These are phyloP conservation scores for Pisolithus albus DNA, from an alignment of 768 basidiomycete genomes.

Conservation along the genomic window DNA sequence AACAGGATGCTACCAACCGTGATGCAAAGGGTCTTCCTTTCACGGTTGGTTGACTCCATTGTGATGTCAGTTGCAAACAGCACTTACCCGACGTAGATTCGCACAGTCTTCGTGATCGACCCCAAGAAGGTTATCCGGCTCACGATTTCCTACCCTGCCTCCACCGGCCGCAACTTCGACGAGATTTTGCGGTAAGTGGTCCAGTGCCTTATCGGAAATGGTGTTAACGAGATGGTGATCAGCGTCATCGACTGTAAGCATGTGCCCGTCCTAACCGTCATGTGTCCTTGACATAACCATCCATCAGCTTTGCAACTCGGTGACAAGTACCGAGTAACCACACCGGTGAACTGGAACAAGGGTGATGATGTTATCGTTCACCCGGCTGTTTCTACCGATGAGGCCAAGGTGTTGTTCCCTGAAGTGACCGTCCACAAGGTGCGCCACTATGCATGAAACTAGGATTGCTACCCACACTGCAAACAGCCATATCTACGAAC, in stretches of 20 bases:
- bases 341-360: constrained; percentile 92
- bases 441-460: constrained; percentile 7
- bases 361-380: constrained; percentile 94
- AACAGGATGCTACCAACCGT: constrained; percentile 87
- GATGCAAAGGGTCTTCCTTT: constrained; percentile 87
- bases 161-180: constrained; percentile 90
- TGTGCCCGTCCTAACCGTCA: constrained; percentile 27
- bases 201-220: neutral
- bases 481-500: constrained; percentile 83
- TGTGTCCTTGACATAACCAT: constrained; percentile 5
- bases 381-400: constrained; percentile 73
- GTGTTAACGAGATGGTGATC: constrained; percentile 6
- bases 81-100: constrained; percentile 46
- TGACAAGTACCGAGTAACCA: constrained; percentile 77
- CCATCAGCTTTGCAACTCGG: constrained; percentile 75
- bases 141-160: constrained; percentile 87
- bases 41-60: constrained; percentile 45
- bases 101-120: constrained; percentile 96
- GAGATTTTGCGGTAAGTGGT: constrained; percentile 51
- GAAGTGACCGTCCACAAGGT: constrained; percentile 76
- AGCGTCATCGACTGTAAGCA: constrained; percentile 70
- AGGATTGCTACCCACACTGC: neutral
- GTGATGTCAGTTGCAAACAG: neutral
- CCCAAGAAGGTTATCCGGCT: constrained; percentile 93
- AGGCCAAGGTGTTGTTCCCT: constrained; percentile 90